Conservation (phyloP, 257 asterid genomes). For the Solanum phureja region DNA sequence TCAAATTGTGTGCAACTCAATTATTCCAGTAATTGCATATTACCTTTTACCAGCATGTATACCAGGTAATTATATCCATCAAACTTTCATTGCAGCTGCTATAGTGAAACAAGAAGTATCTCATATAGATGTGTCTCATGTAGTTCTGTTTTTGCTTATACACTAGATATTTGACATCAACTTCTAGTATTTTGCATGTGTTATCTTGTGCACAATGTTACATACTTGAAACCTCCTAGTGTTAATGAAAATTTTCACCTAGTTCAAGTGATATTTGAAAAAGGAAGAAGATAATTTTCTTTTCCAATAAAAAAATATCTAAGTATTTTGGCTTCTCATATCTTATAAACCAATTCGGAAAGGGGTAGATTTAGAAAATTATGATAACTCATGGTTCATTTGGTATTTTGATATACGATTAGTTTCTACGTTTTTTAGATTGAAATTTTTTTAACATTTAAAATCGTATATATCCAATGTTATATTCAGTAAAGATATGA, state of each 20-base stretch:
- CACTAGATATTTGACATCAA: neutral
- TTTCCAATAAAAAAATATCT: neutral
- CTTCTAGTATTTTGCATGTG: neutral
- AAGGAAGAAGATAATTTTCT: neutral
- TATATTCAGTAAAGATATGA: neutral
- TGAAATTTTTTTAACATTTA: fast-evolving
- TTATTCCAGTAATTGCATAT: neutral
- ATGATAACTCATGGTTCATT: neutral
- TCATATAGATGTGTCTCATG: neutral
- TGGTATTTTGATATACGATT: too few relatives aligned
- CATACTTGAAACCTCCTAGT: neutral
- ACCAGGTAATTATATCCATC: neutral
- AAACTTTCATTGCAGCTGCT: neutral
- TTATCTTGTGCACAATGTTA: neutral
- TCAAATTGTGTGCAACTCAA: neutral
- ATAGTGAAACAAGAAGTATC: neutral
- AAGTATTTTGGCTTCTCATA: neutral
- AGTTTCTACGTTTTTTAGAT: neutral
- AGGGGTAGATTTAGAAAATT: neutral
- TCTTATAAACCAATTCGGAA: neutral
- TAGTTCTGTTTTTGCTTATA: neutral
- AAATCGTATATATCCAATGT: neutral
- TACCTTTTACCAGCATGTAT: neutral
- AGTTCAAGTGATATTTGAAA: neutral
- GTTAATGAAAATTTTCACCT: neutral